These are phyloP conservation scores for Lactifluus rugatus DNA, from an alignment of 768 basidiomycete genomes.

Conservation along the genomic window DNA sequence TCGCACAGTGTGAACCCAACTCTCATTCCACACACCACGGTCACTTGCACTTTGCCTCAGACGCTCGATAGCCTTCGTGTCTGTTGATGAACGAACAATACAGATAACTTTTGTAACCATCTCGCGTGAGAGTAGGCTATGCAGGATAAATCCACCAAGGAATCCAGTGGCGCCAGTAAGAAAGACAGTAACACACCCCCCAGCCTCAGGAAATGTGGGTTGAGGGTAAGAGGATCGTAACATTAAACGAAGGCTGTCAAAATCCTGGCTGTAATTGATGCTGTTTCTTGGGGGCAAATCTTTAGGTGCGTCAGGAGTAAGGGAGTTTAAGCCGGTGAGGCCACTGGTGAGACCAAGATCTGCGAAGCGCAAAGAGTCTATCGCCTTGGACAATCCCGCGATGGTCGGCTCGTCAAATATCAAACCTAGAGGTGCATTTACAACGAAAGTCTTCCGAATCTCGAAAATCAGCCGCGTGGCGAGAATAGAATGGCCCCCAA, in stretches of 20 bases:
- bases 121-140: slow-evolving; percentile 59
- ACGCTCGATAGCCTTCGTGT: slow-evolving; percentile 54
- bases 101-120: slow-evolving; percentile 82
- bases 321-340: slow-evolving; percentile 13
- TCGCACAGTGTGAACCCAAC: slow-evolving; percentile 58
- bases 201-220: slow-evolving; percentile 46
- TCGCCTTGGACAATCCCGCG: slow-evolving; percentile 57
- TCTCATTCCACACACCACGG: slow-evolving; percentile 81
- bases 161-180: slow-evolving; percentile 97
- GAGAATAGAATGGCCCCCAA: slow-evolving; percentile 96
- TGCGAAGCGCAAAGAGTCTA: slow-evolving; percentile 65
- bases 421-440: slow-evolving; percentile 84
- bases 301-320: neutral
- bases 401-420: slow-evolving; percentile 91
- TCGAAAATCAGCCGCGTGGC: slow-evolving; percentile 97
- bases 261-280: slow-evolving; percentile 55
- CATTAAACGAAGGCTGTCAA: slow-evolving; percentile 46
- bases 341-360: slow-evolving; percentile 64
- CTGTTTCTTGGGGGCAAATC: neutral
- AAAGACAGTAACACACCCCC: slow-evolving; percentile 65
- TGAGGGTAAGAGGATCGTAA: slow-evolving; percentile 54
- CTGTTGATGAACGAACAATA: slow-evolving; percentile 68
- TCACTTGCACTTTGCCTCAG: slow-evolving; percentile 64
- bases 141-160: slow-evolving; percentile 86
- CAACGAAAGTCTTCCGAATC: slow-evolving; percentile 83